A percentile compares a stretch with the other conserved stretches of the same genome.
Conservation (phyloP, 2,329 filamentous ascomycete genomes). For the Didymella glomerata region DNA sequence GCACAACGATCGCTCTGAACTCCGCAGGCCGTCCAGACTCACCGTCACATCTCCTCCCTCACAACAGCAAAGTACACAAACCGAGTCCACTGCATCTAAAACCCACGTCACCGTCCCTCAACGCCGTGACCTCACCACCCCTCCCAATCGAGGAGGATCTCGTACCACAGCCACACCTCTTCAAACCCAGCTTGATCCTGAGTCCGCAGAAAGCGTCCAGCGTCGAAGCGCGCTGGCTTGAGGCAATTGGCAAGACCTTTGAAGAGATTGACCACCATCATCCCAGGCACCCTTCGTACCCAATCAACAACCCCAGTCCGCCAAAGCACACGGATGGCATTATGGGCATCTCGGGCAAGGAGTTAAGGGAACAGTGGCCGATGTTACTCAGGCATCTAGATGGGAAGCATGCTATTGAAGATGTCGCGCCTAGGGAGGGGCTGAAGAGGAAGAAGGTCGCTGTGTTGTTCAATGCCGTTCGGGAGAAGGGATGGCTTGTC, state of each 20-base stretch:
- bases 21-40: constrained; percentile 33
- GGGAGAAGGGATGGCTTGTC: constrained; percentile 69
- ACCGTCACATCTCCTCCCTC: constrained; percentile 31
- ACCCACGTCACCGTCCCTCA: constrained; percentile 39
- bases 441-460: constrained; percentile 78
- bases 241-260: constrained; percentile 50
- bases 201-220: constrained; percentile 81
- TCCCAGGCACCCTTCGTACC: constrained; percentile 19
- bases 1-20: constrained; percentile 46
- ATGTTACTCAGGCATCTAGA: constrained; percentile 86
- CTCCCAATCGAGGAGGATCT: constrained; percentile 29
- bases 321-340: constrained; percentile 31
- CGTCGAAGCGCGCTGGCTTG: constrained; percentile 76
- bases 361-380: constrained; percentile 72
- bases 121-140: constrained; percentile 28
- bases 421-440: constrained; percentile 83
- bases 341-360: constrained; percentile 33
- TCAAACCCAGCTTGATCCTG: constrained; percentile 62
- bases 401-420: constrained; percentile 82
- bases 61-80: constrained; percentile 39
- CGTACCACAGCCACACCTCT: constrained; percentile 33
- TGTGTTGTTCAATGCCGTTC: constrained; percentile 68
- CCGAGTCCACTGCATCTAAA: constrained; percentile 47
- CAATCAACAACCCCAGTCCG: constrained; percentile 32
- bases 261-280: constrained; percentile 50